Percentiles rank a stretch among this genome's conserved stretches.
phyloP scores from a whole-genome alignment of 352 stramenopile genomes.

The Hyaloperonospora arabidopsidis region DNA sequence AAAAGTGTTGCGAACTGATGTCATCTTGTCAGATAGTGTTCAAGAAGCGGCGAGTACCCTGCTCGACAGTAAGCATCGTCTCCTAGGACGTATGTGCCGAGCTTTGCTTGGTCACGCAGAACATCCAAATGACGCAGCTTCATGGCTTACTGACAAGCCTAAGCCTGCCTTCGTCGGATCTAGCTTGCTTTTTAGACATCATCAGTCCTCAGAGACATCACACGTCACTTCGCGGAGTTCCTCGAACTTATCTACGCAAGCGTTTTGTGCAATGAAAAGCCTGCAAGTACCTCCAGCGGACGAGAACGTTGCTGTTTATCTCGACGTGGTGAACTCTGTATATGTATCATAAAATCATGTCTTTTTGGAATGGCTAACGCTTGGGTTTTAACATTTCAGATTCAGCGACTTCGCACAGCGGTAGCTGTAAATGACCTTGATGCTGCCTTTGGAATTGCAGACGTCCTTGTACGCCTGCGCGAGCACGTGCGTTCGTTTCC shows the following conservation, averaged over 20 bases:
- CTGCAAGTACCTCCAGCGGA: constrained; percentile 12
- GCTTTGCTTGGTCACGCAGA: constrained; percentile 14
- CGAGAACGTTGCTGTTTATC: constrained; percentile 15
- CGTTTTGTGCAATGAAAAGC: constrained; percentile 8
- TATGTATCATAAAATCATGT: not conserved
- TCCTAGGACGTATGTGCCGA: constrained; percentile 10
- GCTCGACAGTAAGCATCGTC: constrained; percentile 1
- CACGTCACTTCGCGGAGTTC: not conserved
- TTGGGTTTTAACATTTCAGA: constrained; percentile 16
- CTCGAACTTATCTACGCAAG: not conserved
- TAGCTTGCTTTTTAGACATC: constrained; percentile 18
- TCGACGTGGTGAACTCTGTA: constrained; percentile 31
- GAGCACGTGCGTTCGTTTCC: constrained; percentile 30
- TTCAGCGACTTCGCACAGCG: constrained; percentile 24
- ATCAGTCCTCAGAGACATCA: not conserved
- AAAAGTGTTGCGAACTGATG: constrained; percentile 24
- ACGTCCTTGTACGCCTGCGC: constrained; percentile 30
- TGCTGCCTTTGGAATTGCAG: constrained; percentile 17
- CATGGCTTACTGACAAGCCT: not conserved
- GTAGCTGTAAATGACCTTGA: constrained; percentile 15
- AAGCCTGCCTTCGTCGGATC: constrained; percentile 2
- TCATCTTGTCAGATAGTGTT: constrained; percentile 24
- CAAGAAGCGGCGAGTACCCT: constrained; percentile 9
- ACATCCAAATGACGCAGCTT: not conserved
- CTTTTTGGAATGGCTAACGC: constrained; percentile 6